Evolutionary conservation across 441 rosid genomes (phyloP), one percentile per base, ranked within the genome.

Genomic region (Syzygium malaccense): DNA sequence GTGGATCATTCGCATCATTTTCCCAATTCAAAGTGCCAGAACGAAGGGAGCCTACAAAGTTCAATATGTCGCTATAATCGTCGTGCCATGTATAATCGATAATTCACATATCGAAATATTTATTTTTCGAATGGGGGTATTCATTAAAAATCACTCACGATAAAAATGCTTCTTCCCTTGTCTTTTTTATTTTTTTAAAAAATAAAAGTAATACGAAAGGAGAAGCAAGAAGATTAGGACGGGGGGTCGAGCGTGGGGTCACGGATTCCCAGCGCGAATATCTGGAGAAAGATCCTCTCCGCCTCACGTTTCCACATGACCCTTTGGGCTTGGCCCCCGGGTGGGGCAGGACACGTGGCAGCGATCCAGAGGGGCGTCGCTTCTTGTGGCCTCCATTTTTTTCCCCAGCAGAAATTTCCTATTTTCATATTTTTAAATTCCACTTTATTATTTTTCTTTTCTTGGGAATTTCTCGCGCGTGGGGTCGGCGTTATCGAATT

Each of bases 371-470:
- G 5, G 20, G 49, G 80, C 28, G 49, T 37, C 2, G 28, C 49
- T 71, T 71, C 80, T 60, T 60, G 68, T 60, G 68, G 68, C 68
- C 68, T 60, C 33, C 33, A 11, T 28, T 60, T 60, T 60, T 60
- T 26, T 45, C 48, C 32, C 6, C 2, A 58, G 7, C 64, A 5
- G n/a, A 28, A n/a, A n/a, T 62, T 60, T 4, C 6, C 19, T 17
- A 14, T 28, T 13, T n/a, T n/a, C 3, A 14, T 4, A 25, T 23
- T 25, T 25, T 2, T 4, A 4, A 57, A 28, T 28, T 28, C 62
- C 1, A 3, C 5, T 26, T 1, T 0, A 1, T 28, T 55, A 2
- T 64, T 64, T 55, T 18, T 1, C 7, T 62, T 64, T 14, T 14
- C 19, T 30, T 6, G 71, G 71, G 71, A n/a, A 14, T 60, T 64